phyloP scores from a whole-genome alignment of 768 basidiomycete genomes.

The Lactarius sanguifluus region DNA sequence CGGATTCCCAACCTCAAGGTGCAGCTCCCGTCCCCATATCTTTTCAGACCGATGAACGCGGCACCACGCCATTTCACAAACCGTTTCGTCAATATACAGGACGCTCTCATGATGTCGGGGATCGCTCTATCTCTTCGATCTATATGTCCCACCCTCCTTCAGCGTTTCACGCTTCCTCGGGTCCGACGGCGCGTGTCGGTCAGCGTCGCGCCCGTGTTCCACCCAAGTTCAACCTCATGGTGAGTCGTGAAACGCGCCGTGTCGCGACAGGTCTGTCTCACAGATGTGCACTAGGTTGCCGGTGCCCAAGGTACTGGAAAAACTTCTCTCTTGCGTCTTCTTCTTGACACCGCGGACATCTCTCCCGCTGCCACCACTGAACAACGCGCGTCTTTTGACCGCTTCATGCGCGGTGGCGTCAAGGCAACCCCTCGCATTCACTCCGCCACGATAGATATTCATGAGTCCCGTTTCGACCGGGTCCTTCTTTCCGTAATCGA shows the following conservation, averaged over 20 bases:
- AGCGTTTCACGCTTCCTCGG: constrained; percentile 49
- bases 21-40: constrained; percentile 70
- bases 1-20: constrained; percentile 52
- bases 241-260: constrained; percentile 35
- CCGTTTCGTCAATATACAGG: constrained; percentile 54
- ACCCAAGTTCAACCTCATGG: constrained; percentile 88
- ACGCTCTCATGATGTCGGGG: constrained; percentile 44
- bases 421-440: constrained; percentile 64
- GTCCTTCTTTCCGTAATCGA: constrained; percentile 79
- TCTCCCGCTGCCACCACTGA: constrained; percentile 75
- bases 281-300: constrained; percentile 53
- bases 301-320: constrained; percentile 83
- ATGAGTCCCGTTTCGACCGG: constrained; percentile 79
- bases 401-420: constrained; percentile 60
- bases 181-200: constrained; percentile 48
- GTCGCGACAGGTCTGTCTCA: neutral
- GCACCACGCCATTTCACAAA: constrained; percentile 78
- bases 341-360: constrained; percentile 82
- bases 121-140: constrained; percentile 60
- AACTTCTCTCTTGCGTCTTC: constrained; percentile 74
- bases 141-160: constrained; percentile 66
- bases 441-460: constrained; percentile 75
- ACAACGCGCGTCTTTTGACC: constrained; percentile 63
- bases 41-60: constrained; percentile 51
- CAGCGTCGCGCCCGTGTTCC: constrained; percentile 65